Conservation (phyloP, 768 basidiomycete genomes). For the Boletus subparvulus region DNA sequence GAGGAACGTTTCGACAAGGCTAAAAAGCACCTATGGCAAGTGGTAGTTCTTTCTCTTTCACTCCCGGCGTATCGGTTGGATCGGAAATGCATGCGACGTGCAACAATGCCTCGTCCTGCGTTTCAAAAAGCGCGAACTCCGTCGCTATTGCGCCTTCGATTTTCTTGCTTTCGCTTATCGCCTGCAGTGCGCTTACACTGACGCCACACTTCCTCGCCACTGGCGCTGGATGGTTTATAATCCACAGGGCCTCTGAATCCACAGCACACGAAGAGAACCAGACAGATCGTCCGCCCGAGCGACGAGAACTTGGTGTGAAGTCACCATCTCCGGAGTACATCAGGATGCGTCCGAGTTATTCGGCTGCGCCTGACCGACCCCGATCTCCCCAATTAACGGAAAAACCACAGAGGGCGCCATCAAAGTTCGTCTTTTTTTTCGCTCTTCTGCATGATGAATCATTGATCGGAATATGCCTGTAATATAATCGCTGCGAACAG, state of each 20-base stretch:
- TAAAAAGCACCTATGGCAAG: conserved; percentile 37
- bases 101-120: conserved; percentile 9
- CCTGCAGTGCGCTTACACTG: conserved; percentile 24
- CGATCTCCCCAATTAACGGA: conserved; percentile 20
- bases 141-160: conserved; percentile 11
- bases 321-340: conserved; percentile 23
- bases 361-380: conserved; percentile 14
- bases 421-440: conserved; percentile 25
- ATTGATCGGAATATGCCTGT: conserved; percentile 26
- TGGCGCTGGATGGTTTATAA: conserved; percentile 21
- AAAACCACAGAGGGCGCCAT: conserved; percentile 22
- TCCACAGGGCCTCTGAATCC: conserved; percentile 34
- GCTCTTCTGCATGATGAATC: conserved; percentile 8
- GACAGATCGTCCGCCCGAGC: conserved; percentile 13
- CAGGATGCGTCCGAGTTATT: conserved; percentile 22
- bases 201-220: conserved; percentile 32
- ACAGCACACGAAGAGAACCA: conserved; percentile 22
- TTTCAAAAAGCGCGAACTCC: conserved; percentile 14
- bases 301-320: conserved; percentile 13
- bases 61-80: conserved; percentile 3
- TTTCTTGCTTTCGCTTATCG: conserved; percentile 24
- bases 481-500: conserved; percentile 28
- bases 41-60: conserved; percentile 9
- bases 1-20: conserved; percentile 38
- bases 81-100: conserved; percentile 11